These are phyloP conservation scores for Nakataea oryzae DNA, from an alignment of 2,329 filamentous ascomycete genomes.

Conservation along the genomic window DNA sequence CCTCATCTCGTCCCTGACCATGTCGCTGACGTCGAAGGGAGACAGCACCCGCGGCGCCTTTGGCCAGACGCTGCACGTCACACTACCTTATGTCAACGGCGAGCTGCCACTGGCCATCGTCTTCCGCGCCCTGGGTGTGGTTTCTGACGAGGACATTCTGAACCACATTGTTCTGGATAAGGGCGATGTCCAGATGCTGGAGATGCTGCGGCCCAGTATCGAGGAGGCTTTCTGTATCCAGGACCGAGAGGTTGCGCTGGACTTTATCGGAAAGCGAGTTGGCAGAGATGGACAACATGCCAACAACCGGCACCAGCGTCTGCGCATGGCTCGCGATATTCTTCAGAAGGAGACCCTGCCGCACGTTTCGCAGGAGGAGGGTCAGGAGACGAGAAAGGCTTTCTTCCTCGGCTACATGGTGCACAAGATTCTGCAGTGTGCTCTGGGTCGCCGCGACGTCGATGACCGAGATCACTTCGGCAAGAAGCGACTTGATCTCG, in stretches of 20 bases:
- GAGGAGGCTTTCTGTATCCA: conserved; percentile 96
- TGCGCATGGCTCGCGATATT: conserved; percentile 86
- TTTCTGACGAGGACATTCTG: conserved; percentile 94
- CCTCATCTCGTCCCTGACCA: conserved; percentile 82
- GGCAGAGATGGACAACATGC: conserved; percentile 47
- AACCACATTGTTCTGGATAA: conserved; percentile 97
- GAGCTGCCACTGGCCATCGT: conserved; percentile 93
- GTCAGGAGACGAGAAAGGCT: conserved; percentile 89
- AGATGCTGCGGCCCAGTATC: conserved; percentile 94
- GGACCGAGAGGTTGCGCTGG: conserved; percentile 84
- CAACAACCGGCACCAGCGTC: conserved; percentile 74
- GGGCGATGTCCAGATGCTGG: conserved; percentile 91
- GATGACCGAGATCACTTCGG: conserved; percentile 98
- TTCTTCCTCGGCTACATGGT: conserved; percentile 99
- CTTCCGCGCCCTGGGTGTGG: conserved; percentile 88
- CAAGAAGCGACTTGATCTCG: conserved; percentile 94
- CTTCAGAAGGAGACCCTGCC: conserved; percentile 95
- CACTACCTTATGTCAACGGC: conserved; percentile 84
- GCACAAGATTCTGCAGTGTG: conserved; percentile 86
- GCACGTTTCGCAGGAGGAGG: conserved; percentile 91
- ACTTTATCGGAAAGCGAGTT: conserved; percentile 91
- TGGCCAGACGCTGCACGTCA: conserved; percentile 81
- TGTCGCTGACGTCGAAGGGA: conserved; percentile 84
- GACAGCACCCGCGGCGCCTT: conserved; percentile 69
- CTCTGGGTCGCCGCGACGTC: conserved; percentile 82